Evolutionary conservation across 352 stramenopile genomes (phyloP), one percentile per base, ranked within the genome.

Genomic region (Globisporangium camurandrum): DNA sequence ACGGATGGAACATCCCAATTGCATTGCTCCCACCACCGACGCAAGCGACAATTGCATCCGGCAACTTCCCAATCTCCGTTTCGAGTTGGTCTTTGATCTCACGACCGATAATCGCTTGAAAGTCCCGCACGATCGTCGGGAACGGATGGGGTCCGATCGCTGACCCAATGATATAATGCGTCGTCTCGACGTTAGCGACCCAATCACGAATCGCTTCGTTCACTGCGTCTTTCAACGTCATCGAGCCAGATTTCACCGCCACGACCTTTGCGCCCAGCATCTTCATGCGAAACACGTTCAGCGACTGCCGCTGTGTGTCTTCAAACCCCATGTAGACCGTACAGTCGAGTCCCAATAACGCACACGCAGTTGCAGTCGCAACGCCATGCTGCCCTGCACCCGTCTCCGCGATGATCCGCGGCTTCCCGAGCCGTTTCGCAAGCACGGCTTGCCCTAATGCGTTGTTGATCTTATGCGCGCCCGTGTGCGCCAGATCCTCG

Each of bases 391-490:
- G 96, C 1, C 96, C 96, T 0, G 96, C 96, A 28, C 96, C 96
- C 1, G 96, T 99, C 75, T 99, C 96, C 10, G 96, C 96, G 62
- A 99, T 99, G 69, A 99, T 98, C 54, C 95, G 89, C 19, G 84
- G 81, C 77, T 99, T 99, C 47, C 95, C 96, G 49, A 99, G 79
- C 10, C 88, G 87, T 68, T 98, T 98, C 46, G 94, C 93, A 23
- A 98, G 67, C 40, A 99, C 73, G 4, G 88, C 94, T 63, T 99
- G 94, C 8, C 95, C 96, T 55, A 99, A 84, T 22, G 95, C 95
- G 66, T 99, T 99, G 80, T 99, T 99, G 71, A 99, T 99, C 68
- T 99, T 99, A 86, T 99, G 96, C 5, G 96, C 95, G 42, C 96
- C 96, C 11, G 96, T 99, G 72, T 98, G 96, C 10, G 90, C 91